These are phyloP conservation scores for Xylaria sp. DNA, from an alignment of 2,329 filamentous ascomycete genomes.

Conservation along the genomic window DNA sequence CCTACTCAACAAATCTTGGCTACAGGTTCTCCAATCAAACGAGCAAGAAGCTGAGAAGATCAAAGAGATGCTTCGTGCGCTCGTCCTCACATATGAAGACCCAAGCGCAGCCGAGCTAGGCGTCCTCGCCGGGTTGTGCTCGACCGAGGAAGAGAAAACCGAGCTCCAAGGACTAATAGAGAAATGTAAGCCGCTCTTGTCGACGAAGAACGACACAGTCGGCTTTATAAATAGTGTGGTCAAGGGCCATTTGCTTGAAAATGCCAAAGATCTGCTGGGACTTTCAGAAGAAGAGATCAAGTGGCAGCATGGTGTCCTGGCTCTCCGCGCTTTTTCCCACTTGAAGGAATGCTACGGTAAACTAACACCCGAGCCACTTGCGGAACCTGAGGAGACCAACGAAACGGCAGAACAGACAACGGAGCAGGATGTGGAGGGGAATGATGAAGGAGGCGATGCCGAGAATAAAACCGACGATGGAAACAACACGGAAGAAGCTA, in stretches of 20 bases:
- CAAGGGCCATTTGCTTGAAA: conserved; percentile 54
- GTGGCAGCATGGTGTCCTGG: conserved; percentile 55
- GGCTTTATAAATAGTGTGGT: conserved; percentile 51
- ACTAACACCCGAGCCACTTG: conserved; percentile 26
- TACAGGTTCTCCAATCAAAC: conserved; percentile 50
- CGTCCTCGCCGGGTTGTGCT: conserved; percentile 51
- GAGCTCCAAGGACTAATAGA: conserved; percentile 51
- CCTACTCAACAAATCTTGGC: conserved; percentile 53
- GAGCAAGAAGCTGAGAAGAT: conserved; percentile 51
- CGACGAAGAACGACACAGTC: conserved; percentile 42
- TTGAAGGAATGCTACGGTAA: conserved; percentile 50
- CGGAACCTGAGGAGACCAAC: conserved; percentile 15
- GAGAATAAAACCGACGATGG: conserved; percentile 24
- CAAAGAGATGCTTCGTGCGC: conserved; percentile 54
- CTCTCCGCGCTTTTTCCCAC: conserved; percentile 52
- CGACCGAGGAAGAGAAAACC: conserved; percentile 46
- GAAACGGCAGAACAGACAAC: conserved; percentile 14
- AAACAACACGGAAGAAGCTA: conserved; percentile 5
- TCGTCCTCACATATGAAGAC: conserved; percentile 55
- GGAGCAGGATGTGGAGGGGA: conserved; percentile 25
- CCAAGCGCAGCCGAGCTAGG: conserved; percentile 53
- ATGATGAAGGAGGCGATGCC: conserved; percentile 23
- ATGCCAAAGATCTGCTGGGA: conserved; percentile 49
- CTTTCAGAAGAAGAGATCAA: conserved; percentile 53
- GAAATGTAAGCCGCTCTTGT: conserved; percentile 52